These are phyloP conservation scores for Alternaria panax DNA, from an alignment of 2,329 filamentous ascomycete species.

Conservation along the genomic window DNA sequence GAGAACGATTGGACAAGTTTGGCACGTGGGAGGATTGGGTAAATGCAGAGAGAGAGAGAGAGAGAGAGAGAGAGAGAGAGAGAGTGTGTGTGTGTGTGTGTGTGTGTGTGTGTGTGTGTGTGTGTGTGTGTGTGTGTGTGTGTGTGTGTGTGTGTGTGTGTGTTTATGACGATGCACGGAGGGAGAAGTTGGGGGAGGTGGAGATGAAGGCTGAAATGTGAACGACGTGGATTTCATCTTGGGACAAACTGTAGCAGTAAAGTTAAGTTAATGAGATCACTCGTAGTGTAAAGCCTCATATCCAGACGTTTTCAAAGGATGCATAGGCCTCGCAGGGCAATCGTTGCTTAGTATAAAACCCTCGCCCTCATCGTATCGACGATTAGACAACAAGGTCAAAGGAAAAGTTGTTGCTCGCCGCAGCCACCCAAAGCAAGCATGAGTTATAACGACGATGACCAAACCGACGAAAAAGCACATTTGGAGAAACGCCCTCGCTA, in stretches of 20 bases:
- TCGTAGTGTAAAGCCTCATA: too few relatives aligned
- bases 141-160: too few relatives aligned
- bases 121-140: too few relatives aligned
- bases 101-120: too few relatives aligned
- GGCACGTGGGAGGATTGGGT: background rate
- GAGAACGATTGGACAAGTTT: background rate
- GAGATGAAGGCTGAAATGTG: background rate
- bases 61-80: too few relatives aligned
- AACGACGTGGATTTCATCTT: background rate
- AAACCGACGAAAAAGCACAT: background rate
- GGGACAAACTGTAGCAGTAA: too few relatives aligned
- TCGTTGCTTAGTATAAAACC: slow-evolving; percentile 5
- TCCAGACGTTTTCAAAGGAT: background rate
- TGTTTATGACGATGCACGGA: background rate
- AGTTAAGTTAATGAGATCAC: background rate
- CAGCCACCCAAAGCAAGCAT: background rate
- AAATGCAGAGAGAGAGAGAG: background rate
- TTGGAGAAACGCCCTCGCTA: slow-evolving; percentile 38
- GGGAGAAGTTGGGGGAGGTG: background rate
- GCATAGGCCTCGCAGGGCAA: slow-evolving; percentile 11
- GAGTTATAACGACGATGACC: background rate
- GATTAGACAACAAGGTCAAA: background rate
- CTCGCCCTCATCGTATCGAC: background rate
- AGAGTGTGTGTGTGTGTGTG: too few relatives aligned
- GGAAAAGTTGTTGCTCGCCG: background rate